Base-by-base conservation (phyloP, 2,329 filamentous ascomycete genomes). In the Diaporthe vexans region DNA sequence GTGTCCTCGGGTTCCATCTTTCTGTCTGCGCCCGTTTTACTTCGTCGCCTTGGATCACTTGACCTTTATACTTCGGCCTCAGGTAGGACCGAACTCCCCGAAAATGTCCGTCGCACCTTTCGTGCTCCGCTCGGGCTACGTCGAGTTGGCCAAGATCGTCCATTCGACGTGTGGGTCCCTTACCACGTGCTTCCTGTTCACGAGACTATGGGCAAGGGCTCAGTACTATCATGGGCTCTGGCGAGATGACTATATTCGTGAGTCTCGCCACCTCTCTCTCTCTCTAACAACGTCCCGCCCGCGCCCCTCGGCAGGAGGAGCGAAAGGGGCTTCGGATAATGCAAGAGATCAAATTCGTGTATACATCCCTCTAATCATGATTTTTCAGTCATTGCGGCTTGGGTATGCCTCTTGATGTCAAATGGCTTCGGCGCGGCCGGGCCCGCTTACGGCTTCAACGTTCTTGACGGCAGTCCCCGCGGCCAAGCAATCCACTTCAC, bases 161-260 rank as follows among this genome's bases (percentile, higher is more conserved):
- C 61, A 73, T 21, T 73, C 72, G 29, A 33, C 33, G 0, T 70
- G 51, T 52, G 72, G 40, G 24, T 46, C 63, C 1, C 40, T 73
- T 13, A 73, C 63, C 11, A 73, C 72, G 11, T 43, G 61, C 9
- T 73, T 73, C 5, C 48, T 73, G 1, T 54, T 70, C 43, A 69
- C 72, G 1, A 46, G 72, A 52, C 29, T 73, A 19, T 73, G 72
- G 72, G 63, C 72, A 3, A 58, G 61, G 43, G 35, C 19, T 10
- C 56, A 43, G 10, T 35, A 70, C 9, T 61, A 70, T n/a, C n/a
- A 33, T 26, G 72, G 72, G 11, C 21, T 73, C 15, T 73, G 72
- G 72, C 48, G 72, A 24, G 72, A 73, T 19, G 72, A 73, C 35
- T 73, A 69, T 17, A 29, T 70, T 21, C 48, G 70, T 72, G 9